Evolutionary conservation across 1,139 yeast genomes (phyloP).

Genomic region (Debaryomyces psychrophilus): DNA sequence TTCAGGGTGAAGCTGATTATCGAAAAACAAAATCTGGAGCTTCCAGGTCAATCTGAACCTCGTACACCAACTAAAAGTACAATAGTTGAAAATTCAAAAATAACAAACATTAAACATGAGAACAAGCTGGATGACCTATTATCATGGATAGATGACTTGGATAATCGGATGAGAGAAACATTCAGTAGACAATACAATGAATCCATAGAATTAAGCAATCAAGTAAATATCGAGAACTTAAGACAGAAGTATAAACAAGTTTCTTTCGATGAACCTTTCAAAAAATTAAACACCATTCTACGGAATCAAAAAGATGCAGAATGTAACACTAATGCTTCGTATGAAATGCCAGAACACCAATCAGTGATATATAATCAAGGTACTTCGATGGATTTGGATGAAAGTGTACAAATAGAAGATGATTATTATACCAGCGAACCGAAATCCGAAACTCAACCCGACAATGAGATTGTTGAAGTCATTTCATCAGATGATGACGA

Average conservation of each 20-base stretch:
- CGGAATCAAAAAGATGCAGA: background rate
- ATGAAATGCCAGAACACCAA: background rate
- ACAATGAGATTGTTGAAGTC: slow-evolving; percentile 8
- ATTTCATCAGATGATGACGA: slow-evolving; percentile 1
- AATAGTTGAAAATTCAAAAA: background rate
- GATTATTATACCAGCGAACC: background rate
- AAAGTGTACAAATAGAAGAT: slow-evolving; percentile 1
- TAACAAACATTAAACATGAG: background rate
- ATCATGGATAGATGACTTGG: slow-evolving; percentile 55
- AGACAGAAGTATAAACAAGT: slow-evolving; percentile 29
- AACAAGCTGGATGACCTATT: slow-evolving; percentile 40
- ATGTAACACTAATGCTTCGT: background rate
- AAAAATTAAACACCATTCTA: slow-evolving; percentile 1
- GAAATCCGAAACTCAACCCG: background rate
- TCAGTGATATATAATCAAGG: background rate
- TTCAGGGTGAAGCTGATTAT: slow-evolving; percentile 15
- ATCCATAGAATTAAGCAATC: slow-evolving; percentile 34
- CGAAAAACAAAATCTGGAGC: slow-evolving; percentile 13
- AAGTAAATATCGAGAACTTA: slow-evolving; percentile 32
- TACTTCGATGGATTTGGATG: background rate
- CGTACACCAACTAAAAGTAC: background rate
- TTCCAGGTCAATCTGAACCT: slow-evolving; percentile 8
- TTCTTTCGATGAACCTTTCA: slow-evolving; percentile 44
- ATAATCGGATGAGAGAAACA: slow-evolving; percentile 42
- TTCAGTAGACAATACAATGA: slow-evolving; percentile 43